These are phyloP conservation scores for Ceriops tagal DNA, from an alignment of 345 rosid species.

Conservation along the genomic window DNA sequence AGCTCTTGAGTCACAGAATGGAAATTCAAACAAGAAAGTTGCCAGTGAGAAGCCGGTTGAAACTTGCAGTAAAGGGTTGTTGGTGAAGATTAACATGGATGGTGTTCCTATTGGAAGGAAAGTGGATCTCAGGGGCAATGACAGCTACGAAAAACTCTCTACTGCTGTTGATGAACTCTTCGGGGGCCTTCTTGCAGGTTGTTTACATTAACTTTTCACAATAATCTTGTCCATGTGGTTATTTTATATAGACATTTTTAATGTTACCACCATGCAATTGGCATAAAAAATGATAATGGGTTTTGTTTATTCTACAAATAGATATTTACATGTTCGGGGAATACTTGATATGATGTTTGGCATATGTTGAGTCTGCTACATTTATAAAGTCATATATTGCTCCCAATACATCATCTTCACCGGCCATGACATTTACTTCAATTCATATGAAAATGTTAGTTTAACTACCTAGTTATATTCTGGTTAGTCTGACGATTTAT, in stretches of 20 bases:
- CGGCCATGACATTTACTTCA: constrained; percentile 9
- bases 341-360: constrained; percentile 11
- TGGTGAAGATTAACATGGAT: constrained; percentile 96
- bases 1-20: constrained; percentile 46
- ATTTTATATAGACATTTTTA: background rate
- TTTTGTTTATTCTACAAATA: background rate
- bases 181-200: constrained; percentile 92
- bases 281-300: constrained; percentile 5
- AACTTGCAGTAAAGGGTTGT: constrained; percentile 46
- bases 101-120: constrained; percentile 98
- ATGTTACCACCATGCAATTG: background rate
- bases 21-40: constrained; percentile 33
- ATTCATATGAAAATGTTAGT: background rate
- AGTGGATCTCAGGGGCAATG: constrained; percentile 78
- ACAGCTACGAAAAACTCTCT: constrained; percentile 81
- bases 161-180: constrained; percentile 87
- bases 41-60: constrained; percentile 31
- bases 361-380: background rate
- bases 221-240: background rate
- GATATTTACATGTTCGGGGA: too few species aligned
- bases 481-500: constrained; percentile 1
- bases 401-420: background rate
- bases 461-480: constrained; percentile 1
- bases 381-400: background rate
- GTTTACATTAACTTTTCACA: background rate